Percentiles rank a stretch among this genome's conserved stretches.
These are phyloP conservation scores for Ramalina intermedia DNA, from an alignment of 495 filamentous ascomycete genomes.

Conservation along the genomic window DNA sequence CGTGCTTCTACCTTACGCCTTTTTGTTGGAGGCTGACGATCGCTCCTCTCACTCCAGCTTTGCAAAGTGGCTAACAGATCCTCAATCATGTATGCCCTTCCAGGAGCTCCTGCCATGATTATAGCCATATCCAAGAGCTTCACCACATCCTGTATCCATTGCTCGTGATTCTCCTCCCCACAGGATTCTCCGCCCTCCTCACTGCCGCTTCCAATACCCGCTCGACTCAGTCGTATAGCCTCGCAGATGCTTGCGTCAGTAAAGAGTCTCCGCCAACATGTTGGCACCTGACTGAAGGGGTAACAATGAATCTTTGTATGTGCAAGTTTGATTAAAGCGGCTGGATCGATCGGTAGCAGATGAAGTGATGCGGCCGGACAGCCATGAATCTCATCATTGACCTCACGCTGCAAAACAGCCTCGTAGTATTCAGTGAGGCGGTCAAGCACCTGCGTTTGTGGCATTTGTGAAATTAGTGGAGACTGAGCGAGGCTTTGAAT, in stretches of 20 bases:
- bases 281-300: constrained; percentile 58
- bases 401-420: constrained; percentile 7
- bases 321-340: constrained; percentile 28
- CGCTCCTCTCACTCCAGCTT: background rate
- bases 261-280: constrained; percentile 63
- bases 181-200: constrained; percentile 1
- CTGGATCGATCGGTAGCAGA: constrained; percentile 23
- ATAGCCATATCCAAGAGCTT: constrained; percentile 60
- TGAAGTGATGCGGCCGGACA: constrained; percentile 21
- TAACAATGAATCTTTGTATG: constrained; percentile 58
- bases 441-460: background rate
- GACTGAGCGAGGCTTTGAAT: background rate
- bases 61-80: constrained; percentile 23
- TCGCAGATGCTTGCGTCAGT: constrained; percentile 63
- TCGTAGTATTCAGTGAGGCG: background rate
- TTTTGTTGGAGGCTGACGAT: background rate
- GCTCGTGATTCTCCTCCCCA: constrained; percentile 2
- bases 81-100: constrained; percentile 48
- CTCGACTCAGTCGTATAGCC: constrained; percentile 28
- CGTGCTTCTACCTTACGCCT: constrained; percentile 16
- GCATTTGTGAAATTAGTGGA: background rate
- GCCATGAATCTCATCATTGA: constrained; percentile 30
- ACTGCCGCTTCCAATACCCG: constrained; percentile 7
- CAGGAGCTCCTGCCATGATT: constrained; percentile 65
- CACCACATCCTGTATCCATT: constrained; percentile 35